Conservation (phyloP, 495 filamentous ascomycete species). For the Hypoxylon lenormandii region DNA sequence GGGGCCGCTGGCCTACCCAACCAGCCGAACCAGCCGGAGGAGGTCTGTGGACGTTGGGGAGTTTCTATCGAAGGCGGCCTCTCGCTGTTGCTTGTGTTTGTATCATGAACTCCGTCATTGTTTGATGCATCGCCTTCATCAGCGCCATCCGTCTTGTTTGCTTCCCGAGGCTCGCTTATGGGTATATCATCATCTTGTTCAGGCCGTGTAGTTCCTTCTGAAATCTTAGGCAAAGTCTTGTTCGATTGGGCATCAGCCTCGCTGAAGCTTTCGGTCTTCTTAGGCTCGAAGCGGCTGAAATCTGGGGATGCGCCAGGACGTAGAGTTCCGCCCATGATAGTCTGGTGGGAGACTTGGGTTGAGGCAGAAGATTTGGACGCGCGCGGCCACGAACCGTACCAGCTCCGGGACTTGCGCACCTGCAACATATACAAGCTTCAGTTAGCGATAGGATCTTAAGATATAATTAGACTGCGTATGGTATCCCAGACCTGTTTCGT, state of each 20-base stretch:
- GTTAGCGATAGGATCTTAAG: conserved; percentile 22
- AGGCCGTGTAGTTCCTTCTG: conserved; percentile 37
- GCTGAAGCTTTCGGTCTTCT: conserved; percentile 49
- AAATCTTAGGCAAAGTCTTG: conserved; percentile 47
- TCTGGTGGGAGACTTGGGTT: conserved; percentile 81
- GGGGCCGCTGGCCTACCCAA: conserved; percentile 57
- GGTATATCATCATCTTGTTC: conserved; percentile 44
- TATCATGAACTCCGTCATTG: conserved; percentile 15
- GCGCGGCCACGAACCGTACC: conserved; percentile 76
- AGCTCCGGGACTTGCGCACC: conserved; percentile 69
- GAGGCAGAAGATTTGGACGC: conserved; percentile 75
- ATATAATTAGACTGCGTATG: conserved; percentile 17
- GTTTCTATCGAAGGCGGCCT: conserved; percentile 25
- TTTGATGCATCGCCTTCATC: conserved; percentile 9
- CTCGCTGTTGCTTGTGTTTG: conserved; percentile 16
- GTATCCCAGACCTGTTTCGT: conserved; percentile 38
- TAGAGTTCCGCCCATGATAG: conserved; percentile 70
- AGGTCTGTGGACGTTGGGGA: conserved; percentile 51
- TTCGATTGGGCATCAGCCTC: conserved; percentile 43
- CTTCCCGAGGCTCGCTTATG: conserved; percentile 32
- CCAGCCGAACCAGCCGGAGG: conserved; percentile 71
- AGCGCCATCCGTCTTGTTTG: conserved; percentile 12
- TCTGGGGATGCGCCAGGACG: conserved; percentile 56
- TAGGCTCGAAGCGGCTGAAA: conserved; percentile 61
- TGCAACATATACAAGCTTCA: conserved; percentile 43